Conservation (phyloP, 352 stramenopile species). For the Pythium chondricola region DNA sequence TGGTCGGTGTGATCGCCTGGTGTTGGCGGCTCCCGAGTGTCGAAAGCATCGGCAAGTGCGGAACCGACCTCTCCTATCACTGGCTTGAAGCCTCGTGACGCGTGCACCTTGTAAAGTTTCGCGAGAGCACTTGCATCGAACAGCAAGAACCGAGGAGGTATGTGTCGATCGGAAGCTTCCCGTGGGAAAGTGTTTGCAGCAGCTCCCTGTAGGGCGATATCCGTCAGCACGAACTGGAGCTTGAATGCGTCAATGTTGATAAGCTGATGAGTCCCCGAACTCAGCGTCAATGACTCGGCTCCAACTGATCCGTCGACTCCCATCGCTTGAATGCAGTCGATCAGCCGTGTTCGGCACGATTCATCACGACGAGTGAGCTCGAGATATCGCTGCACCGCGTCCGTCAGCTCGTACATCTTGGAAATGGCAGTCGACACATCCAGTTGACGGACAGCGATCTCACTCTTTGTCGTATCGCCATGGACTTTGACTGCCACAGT, state of each 20-base stretch:
- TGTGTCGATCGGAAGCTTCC: too few species aligned
- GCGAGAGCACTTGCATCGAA: slow-evolving; percentile 30
- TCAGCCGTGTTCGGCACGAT: slow-evolving; percentile 10
- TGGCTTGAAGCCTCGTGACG: slow-evolving; percentile 2
- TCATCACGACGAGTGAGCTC: slow-evolving; percentile 13
- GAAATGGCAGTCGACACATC: slow-evolving; percentile 35
- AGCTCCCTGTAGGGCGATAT: slow-evolving; percentile 25
- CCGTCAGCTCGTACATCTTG: slow-evolving; percentile 32
- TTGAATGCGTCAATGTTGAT: too few species aligned
- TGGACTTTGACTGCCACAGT: slow-evolving; percentile 21
- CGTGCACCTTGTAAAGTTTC: slow-evolving; percentile 13
- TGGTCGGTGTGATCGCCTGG: background rate
- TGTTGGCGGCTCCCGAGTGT: slow-evolving; percentile 21
- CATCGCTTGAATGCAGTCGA: slow-evolving; percentile 22
- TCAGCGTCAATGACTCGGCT: slow-evolving; percentile 2
- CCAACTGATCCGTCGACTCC: slow-evolving; percentile 27
- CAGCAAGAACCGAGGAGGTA: slow-evolving; percentile 13
- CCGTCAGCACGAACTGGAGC: slow-evolving; percentile 43
- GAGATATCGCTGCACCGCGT: slow-evolving; percentile 29
- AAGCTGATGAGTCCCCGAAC: too few species aligned
- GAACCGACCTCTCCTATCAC: slow-evolving; percentile 8
- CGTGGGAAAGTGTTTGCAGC: too few species aligned
- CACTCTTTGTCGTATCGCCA: background rate
- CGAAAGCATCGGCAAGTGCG: slow-evolving; percentile 31
- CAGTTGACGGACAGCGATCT: slow-evolving; percentile 20